phyloP scores from a whole-genome alignment of 75 land plant genomes.

The Pinus albicaulis region DNA sequence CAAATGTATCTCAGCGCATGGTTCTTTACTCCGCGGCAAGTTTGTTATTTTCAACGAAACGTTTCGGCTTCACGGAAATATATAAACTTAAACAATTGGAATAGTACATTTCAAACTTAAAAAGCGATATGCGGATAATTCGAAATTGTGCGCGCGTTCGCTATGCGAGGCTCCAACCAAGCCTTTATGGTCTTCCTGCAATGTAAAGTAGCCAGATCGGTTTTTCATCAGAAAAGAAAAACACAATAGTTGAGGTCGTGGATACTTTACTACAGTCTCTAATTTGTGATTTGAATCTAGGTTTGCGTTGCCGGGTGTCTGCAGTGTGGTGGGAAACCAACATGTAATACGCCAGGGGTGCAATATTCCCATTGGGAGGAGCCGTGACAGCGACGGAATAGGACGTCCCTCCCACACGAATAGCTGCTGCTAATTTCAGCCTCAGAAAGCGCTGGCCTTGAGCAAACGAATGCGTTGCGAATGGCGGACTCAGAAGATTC shows the following conservation, averaged over 20 bases:
- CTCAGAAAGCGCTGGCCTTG: conserved; percentile 62
- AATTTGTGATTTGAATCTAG: conserved; percentile 24
- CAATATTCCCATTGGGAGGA: conserved; percentile 28
- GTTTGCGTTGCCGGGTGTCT: conserved; percentile 18
- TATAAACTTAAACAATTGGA: no score
- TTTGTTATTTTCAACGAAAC: no score
- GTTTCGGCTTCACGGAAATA: no score
- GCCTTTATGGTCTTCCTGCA: no score
- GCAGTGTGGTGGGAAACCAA: conserved; percentile 14
- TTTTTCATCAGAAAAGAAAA: no score
- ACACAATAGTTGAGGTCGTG: neutral
- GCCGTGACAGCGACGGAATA: conserved; percentile 16
- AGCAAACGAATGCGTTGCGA: conserved; percentile 51
- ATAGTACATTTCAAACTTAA: no score
- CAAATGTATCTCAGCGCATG: no score
- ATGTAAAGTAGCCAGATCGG: no score
- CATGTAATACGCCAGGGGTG: conserved; percentile 32
- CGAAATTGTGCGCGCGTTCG: no score
- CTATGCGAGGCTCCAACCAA: no score
- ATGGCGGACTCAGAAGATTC: conserved; percentile 29
- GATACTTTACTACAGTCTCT: neutral
- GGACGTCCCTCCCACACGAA: neutral
- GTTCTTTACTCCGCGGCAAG: no score
- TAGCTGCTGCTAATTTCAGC: conserved; percentile 5
- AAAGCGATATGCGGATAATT: no score